Base-by-base conservation (phyloP, 495 filamentous ascomycete species). In the Trypethelium eluteriae region DNA sequence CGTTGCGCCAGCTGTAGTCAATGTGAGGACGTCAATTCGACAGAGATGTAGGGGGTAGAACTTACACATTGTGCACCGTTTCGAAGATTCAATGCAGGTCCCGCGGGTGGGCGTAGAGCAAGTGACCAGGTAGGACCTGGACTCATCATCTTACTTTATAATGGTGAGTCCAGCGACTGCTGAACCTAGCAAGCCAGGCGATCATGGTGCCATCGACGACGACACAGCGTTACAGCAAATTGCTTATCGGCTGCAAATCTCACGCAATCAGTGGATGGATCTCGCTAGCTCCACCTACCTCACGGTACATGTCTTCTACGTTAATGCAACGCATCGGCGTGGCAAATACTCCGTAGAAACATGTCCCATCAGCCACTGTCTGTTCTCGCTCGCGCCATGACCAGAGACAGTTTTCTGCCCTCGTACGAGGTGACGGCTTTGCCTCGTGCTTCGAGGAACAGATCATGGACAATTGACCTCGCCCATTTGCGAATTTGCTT, bases 211-310 rank as follows among this genome's bases (percentile, higher is more conserved):
- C 53, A 59, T 59, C 53, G 16, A 59, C 3, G 5, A 5, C 32
- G 14, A 53, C 5, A 14, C 25, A 59, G 32, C 32, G 53, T n/a
- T 59, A 14, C 25, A 59, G 32, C 32, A 18, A 59, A 35, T 59
- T 59, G 53, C 53, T 59, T 59, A 59, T 59, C 53, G 53, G 53
- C 53, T 59, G 7, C 7, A 0, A 35, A 59, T 36, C 5, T 59
- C 32, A 14, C 53, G 18, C 34, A 35, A 7, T 36, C 7, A 59
- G 53, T 36, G 53, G 18, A 9, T 3, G 25, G 18, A 10, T 36
- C 18, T 10, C 6, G 53, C 53, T 59, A 59, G 53, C 25, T 36
- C 32, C 32, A 36, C 11, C 18, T 59, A 59, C 53, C 53, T 35
- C 36, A 32, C 53, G 36, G 12, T 9, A 11, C 32, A 35, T 32